Conservation (phyloP, 129 eudicot genomes). For the Flaveria linearis region DNA sequence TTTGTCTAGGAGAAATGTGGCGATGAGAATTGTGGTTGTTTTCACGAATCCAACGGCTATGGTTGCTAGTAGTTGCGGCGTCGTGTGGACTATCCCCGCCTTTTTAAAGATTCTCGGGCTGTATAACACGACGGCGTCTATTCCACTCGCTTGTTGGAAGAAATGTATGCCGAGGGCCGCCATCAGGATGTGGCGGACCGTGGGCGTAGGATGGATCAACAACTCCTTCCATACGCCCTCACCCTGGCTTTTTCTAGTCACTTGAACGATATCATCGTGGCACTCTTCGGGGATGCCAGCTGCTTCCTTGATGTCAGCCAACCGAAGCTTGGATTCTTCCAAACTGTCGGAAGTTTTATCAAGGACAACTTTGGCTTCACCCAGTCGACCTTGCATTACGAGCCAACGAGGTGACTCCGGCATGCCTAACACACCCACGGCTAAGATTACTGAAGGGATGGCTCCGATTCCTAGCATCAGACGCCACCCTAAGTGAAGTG, state of each 20-base stretch:
- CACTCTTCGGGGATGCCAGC: slow-evolving; percentile 65
- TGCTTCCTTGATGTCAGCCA: slow-evolving; percentile 57
- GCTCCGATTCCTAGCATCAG: slow-evolving; percentile 73
- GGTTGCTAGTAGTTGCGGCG: slow-evolving; percentile 51
- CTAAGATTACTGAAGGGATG: slow-evolving; percentile 52
- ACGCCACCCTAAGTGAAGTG: slow-evolving; percentile 54
- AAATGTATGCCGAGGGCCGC: slow-evolving; percentile 61
- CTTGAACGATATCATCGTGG: slow-evolving; percentile 52
- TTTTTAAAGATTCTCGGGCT: slow-evolving; percentile 52
- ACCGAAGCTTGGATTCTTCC: slow-evolving; percentile 50
- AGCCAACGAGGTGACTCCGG: slow-evolving; percentile 90
- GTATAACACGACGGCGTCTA: slow-evolving; percentile 64
- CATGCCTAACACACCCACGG: slow-evolving; percentile 56
- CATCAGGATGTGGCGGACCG: slow-evolving; percentile 53
- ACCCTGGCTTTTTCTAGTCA: slow-evolving; percentile 36
- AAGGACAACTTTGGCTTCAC: slow-evolving; percentile 59
- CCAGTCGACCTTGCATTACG: slow-evolving; percentile 67
- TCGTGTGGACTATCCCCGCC: slow-evolving; percentile 49
- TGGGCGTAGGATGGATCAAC: slow-evolving; percentile 57
- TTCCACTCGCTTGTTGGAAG: slow-evolving; percentile 72
- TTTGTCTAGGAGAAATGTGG: slow-evolving; percentile 51
- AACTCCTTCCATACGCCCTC: slow-evolving; percentile 65
- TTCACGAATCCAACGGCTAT: slow-evolving; percentile 63
- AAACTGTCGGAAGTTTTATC: slow-evolving; percentile 57
- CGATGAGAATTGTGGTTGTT: slow-evolving; percentile 52